These are phyloP conservation scores for Camellia lanceoleosa DNA, from an alignment of 148 eudicot species.

Conservation along the genomic window DNA sequence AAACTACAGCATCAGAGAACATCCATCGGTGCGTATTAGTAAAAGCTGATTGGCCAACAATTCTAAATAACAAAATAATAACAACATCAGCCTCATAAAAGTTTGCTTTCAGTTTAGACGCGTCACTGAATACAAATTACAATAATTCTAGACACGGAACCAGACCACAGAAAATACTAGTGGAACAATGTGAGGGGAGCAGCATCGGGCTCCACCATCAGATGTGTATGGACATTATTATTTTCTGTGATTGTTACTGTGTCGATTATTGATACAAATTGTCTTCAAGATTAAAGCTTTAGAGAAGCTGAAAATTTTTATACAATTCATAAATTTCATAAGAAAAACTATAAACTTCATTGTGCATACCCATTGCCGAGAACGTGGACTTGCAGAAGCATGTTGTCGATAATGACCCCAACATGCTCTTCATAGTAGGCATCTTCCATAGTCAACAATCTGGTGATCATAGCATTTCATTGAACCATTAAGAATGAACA, in stretches of 20 bases:
- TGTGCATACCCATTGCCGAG: constrained; percentile 79
- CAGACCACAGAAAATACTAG: too few species aligned
- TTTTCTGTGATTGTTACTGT: too few species aligned
- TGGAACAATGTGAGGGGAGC: too few species aligned
- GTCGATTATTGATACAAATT: not conserved
- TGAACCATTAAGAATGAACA: not conserved
- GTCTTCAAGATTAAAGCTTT: not conserved
- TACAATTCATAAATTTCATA: not conserved
- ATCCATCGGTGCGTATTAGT: constrained; percentile 63
- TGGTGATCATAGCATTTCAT: constrained; percentile 18
- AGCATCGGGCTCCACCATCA: too few species aligned
- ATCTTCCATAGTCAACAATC: constrained; percentile 70
- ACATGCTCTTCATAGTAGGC: constrained; percentile 55
- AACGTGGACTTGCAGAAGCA: constrained; percentile 62
- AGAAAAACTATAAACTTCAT: not conserved
- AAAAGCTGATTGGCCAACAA: constrained; percentile 70
- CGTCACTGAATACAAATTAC: not conserved
- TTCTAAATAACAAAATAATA: constrained; percentile 34
- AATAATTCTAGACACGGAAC: too few species aligned
- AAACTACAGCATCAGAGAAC: constrained; percentile 34
- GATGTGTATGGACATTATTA: too few species aligned
- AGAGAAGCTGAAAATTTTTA: not conserved
- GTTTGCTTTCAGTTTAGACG: not conserved
- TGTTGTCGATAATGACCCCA: constrained; percentile 39
- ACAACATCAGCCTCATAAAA: constrained; percentile 10